Conservation (phyloP, 768 basidiomycete species). For the Rhodosporidiobolus odoratus region DNA sequence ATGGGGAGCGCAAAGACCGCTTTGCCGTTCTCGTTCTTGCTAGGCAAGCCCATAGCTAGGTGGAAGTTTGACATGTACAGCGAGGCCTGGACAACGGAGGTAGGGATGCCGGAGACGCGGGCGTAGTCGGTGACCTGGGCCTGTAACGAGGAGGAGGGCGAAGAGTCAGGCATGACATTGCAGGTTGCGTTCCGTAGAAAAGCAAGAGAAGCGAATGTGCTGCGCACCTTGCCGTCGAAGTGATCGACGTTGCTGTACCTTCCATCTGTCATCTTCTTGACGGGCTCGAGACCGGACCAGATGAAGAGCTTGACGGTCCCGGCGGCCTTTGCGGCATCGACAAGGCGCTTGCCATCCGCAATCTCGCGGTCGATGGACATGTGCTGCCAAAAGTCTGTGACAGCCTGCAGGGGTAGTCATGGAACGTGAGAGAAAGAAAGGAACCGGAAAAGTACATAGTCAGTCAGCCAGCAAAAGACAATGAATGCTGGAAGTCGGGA, state of each 20-base stretch:
- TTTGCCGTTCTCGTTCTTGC: neutral
- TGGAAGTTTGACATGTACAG: neutral
- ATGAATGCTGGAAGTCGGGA: no score
- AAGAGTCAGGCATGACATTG: no score
- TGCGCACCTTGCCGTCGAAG: slow-evolving; percentile 15
- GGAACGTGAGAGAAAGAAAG: no score
- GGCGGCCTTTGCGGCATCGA: slow-evolving; percentile 33
- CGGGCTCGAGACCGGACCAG: slow-evolving; percentile 16
- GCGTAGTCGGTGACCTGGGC: neutral
- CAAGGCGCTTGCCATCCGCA: slow-evolving; percentile 33
- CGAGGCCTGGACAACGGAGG: neutral
- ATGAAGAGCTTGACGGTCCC: slow-evolving; percentile 32
- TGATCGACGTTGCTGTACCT: slow-evolving; percentile 10
- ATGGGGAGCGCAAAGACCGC: neutral
- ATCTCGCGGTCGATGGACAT: slow-evolving; percentile 17
- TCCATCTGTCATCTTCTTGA: neutral
- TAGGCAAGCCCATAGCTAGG: neutral
- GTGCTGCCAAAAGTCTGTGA: slow-evolving; percentile 38
- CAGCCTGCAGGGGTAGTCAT: neutral
- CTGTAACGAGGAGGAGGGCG: neutral
- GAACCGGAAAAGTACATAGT: no score
- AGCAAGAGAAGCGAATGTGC: neutral
- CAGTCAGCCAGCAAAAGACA: no score
- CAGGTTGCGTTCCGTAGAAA: no score
- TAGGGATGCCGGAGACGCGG: neutral